These are phyloP conservation scores for Pseudonitzschia multistriata DNA, from an alignment of 108 stramenopile genomes.

Conservation along the genomic window DNA sequence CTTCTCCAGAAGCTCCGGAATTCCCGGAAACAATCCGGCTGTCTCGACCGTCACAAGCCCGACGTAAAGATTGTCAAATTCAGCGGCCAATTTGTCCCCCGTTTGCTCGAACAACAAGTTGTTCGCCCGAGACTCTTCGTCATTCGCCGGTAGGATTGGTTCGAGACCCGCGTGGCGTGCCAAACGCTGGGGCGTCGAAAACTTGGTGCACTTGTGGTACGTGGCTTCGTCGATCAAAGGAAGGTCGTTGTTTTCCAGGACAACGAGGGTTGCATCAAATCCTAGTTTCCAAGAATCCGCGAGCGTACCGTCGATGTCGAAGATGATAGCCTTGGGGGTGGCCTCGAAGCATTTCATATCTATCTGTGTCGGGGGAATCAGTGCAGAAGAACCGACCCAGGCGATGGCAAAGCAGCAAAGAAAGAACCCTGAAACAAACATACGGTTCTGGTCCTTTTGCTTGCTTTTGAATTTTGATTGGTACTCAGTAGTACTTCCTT, in stretches of 20 bases:
- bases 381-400: neutral
- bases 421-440: neutral
- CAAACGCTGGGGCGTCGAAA: slow-evolving; percentile 76
- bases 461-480: neutral
- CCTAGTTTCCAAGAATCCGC: slow-evolving; percentile 85
- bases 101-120: slow-evolving; percentile 40
- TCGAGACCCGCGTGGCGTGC: slow-evolving; percentile 79
- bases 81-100: slow-evolving; percentile 49
- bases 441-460: neutral
- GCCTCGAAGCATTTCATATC: neutral
- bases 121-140: slow-evolving; percentile 30
- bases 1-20: slow-evolving; percentile 44
- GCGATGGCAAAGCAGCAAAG: neutral
- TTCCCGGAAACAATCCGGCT: slow-evolving; percentile 74
- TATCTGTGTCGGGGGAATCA: neutral
- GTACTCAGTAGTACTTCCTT: neutral
- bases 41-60: slow-evolving; percentile 64
- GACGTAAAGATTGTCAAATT: slow-evolving; percentile 83
- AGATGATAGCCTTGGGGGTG: slow-evolving; percentile 52
- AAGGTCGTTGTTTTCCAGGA: slow-evolving; percentile 61
- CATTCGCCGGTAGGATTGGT: slow-evolving; percentile 17
- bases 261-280: slow-evolving; percentile 71
- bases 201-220: slow-evolving; percentile 71
- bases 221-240: slow-evolving; percentile 48
- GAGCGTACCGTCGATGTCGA: slow-evolving; percentile 85